Percentiles rank a stretch among this genome's conserved stretches.
Conservation (phyloP, 495 filamentous ascomycete species). For the Talaromyces thailandensis region DNA sequence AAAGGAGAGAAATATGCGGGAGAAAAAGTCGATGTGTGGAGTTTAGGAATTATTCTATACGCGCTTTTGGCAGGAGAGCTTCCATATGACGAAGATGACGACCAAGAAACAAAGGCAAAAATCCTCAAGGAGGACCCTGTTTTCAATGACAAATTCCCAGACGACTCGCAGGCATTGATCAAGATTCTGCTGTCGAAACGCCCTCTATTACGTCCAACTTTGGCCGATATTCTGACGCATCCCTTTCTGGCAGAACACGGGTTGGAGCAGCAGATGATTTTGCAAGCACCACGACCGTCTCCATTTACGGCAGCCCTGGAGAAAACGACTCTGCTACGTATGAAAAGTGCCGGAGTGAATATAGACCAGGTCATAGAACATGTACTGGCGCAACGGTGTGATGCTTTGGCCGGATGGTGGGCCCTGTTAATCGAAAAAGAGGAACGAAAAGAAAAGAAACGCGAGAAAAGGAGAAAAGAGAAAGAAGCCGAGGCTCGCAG, state of each 20-base stretch:
- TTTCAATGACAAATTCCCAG: conserved; percentile 71
- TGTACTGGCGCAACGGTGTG: conserved; percentile 81
- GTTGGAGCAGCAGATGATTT: conserved; percentile 79
- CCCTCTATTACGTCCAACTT: conserved; percentile 69
- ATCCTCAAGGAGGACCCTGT: conserved; percentile 78
- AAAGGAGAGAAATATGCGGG: conserved; percentile 97
- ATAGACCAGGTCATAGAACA: conserved; percentile 92
- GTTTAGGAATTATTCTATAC: conserved; percentile 91
- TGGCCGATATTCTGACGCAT: conserved; percentile 83
- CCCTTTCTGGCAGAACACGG: conserved; percentile 86
- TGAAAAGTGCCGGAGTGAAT: conserved; percentile 91
- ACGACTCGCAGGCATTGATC: conserved; percentile 67
- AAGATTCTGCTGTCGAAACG: conserved; percentile 77
- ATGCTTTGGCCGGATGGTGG: conserved; percentile 93
- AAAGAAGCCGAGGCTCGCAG: conserved; percentile 72
- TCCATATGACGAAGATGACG: conserved; percentile 92
- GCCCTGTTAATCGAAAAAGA: conserved; percentile 91
- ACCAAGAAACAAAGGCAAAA: conserved; percentile 70
- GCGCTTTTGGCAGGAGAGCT: conserved; percentile 87
- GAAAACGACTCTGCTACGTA: conserved; percentile 83
- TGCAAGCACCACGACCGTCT: conserved; percentile 73
- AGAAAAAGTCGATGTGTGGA: conserved; percentile 98
- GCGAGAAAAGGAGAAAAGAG: conserved; percentile 80
- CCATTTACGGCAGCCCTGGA: conserved; percentile 85
- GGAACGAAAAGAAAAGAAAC: conserved; percentile 74